Percentiles rank a stretch among this genome's conserved stretches.
Evolutionary conservation across 1,284 basidiomycete genomes (phyloP).

Genomic region (Cerrena zonata): DNA sequence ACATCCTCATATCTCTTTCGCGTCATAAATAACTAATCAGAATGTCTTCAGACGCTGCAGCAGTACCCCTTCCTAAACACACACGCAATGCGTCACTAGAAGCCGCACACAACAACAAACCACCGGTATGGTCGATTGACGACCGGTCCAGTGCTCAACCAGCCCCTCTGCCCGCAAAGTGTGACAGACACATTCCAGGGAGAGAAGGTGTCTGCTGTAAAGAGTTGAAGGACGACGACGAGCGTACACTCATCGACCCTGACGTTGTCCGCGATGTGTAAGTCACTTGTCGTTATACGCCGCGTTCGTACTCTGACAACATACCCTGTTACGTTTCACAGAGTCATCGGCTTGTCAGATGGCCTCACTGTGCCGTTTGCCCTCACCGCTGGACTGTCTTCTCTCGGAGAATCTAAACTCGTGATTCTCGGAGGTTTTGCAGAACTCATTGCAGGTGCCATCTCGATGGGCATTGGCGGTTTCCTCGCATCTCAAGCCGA

Average conservation of each 20-base stretch:
- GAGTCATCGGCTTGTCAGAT: slow-evolving; percentile 91
- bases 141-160: slow-evolving; percentile 30
- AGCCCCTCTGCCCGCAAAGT: slow-evolving; percentile 51
- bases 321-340: slow-evolving; percentile 27
- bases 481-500: slow-evolving; percentile 96
- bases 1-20: no score
- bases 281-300: slow-evolving; percentile 25
- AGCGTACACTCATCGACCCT: slow-evolving; percentile 75
- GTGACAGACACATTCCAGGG: slow-evolving; percentile 45
- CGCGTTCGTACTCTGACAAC: slow-evolving; percentile 5
- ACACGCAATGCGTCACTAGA: slow-evolving; percentile 9
- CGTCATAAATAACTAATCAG: neutral
- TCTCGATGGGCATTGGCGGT: slow-evolving; percentile 95
- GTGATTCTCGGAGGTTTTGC: slow-evolving; percentile 90
- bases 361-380: slow-evolving; percentile 95
- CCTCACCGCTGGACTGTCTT: slow-evolving; percentile 83
- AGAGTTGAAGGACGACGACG: slow-evolving; percentile 71
- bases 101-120: slow-evolving; percentile 27
- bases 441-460: slow-evolving; percentile 90
- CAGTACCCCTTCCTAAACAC: neutral
- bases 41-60: slow-evolving; percentile 5
- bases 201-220: slow-evolving; percentile 74
- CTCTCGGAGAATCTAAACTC: slow-evolving; percentile 79
- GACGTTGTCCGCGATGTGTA: slow-evolving; percentile 81
- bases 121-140: slow-evolving; percentile 62